Percentiles rank a stretch among this genome's conserved stretches.
Evolutionary conservation across 1,139 yeast species (phyloP).

Genomic region (Pichia sp.): DNA sequence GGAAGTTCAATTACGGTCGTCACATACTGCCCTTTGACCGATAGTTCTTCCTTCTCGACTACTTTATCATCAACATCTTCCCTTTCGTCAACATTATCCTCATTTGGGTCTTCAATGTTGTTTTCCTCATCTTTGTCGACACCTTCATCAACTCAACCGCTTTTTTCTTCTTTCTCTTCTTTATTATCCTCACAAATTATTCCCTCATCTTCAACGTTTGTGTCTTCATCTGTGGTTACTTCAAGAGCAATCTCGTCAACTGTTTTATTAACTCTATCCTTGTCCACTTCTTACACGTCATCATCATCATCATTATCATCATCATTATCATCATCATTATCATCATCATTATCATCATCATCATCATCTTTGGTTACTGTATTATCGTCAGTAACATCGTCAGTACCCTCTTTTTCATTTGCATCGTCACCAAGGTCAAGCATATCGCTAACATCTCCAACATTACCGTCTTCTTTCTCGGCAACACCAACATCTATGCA

Average conservation of each 20-base stretch:
- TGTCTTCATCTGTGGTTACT: not conserved
- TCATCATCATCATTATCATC: not conserved
- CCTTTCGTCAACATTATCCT: too few relatives aligned
- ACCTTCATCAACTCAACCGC: not conserved
- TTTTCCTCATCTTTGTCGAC: not conserved
- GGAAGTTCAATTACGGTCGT: constrained; percentile 19
- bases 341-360: constrained; percentile 15
- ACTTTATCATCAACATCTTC: not conserved
- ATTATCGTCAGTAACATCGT: constrained; percentile 9
- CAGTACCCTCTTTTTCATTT: not conserved
- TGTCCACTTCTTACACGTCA: not conserved
- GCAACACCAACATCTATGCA: not conserved
- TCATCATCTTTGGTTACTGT: not conserved
- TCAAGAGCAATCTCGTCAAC: not conserved
- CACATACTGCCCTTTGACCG: constrained; percentile 25
- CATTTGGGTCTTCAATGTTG: not conserved
- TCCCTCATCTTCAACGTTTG: not conserved
- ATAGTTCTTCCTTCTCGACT: constrained; percentile 1
- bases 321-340: not conserved
- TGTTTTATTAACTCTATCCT: constrained; percentile 12
- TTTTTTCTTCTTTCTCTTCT: not conserved
- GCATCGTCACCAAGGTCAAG: not conserved
- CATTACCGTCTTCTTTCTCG: not conserved
- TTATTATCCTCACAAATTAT: not conserved
- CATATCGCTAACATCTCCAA: not conserved